Evolutionary conservation across 2,329 filamentous ascomycete species (phyloP).

Genomic region (Trichoderma endophyticum): DNA sequence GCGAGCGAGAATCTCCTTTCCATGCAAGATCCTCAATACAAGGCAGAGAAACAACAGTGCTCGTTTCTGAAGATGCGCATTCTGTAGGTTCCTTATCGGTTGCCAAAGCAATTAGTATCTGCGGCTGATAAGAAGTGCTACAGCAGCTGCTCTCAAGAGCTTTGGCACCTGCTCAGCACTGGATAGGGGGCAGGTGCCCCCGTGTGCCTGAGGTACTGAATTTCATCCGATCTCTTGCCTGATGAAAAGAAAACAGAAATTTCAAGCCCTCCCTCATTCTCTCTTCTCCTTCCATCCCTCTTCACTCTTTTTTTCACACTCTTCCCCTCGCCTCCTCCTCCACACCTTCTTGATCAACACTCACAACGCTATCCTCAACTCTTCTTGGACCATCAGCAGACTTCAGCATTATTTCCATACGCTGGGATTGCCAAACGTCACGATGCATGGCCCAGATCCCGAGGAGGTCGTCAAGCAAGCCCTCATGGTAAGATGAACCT

Average conservation of each 20-base stretch:
- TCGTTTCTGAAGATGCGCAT: not conserved
- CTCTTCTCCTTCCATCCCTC: not conserved
- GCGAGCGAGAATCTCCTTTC: not conserved
- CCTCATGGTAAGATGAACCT: not conserved
- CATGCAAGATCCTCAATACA: not conserved
- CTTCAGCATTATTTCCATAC: not conserved
- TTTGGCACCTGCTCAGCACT: not conserved
- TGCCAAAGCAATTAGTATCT: not conserved
- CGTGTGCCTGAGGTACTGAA: slow-evolving; percentile 7
- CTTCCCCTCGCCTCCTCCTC: not conserved
- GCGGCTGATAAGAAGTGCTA: not conserved
- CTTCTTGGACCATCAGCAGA: not conserved
- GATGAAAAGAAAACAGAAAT: not conserved
- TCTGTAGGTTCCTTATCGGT: not conserved
- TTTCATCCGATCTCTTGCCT: not conserved
- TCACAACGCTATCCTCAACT: not conserved
- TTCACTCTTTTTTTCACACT: not conserved
- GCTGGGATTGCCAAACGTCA: too few relatives aligned
- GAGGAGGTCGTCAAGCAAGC: not conserved
- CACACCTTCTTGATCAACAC: not conserved
- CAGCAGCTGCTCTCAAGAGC: not conserved
- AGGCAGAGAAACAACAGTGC: not conserved
- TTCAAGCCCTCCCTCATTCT: not conserved
- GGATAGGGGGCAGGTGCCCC: not conserved
- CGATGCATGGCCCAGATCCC: not conserved